Evolutionary conservation across 2,329 filamentous ascomycete genomes (phyloP).

Genomic region (Basipetospora chlamydospora): DNA sequence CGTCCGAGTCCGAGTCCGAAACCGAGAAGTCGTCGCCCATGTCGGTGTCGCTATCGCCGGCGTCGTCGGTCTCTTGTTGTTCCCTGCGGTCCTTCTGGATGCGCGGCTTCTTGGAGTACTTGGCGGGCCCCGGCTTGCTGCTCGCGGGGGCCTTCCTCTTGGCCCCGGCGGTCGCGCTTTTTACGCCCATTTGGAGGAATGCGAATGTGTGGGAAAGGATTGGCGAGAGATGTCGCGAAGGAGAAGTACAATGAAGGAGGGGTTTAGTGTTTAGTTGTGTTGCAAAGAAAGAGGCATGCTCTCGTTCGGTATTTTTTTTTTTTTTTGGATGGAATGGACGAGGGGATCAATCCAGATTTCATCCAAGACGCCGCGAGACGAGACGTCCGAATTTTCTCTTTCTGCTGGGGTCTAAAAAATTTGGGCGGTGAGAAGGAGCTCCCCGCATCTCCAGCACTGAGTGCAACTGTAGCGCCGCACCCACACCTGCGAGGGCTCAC

Average conservation of each 20-base stretch:
- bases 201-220: too few species aligned
- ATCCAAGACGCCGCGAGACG: too few species aligned
- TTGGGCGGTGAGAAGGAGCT: too few species aligned
- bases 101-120: constrained; percentile 36
- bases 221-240: neutral
- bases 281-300: too few species aligned
- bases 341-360: neutral
- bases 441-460: too few species aligned
- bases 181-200: constrained; percentile 15
- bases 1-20: constrained; percentile 37
- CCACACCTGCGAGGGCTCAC: too few species aligned
- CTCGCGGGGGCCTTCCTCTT: constrained; percentile 43
- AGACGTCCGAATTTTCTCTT: too few species aligned
- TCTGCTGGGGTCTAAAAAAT: too few species aligned
- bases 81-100: constrained; percentile 22
- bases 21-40: constrained; percentile 24
- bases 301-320: constrained; percentile 1
- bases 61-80: constrained; percentile 16
- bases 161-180: constrained; percentile 27
- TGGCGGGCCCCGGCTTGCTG: constrained; percentile 27
- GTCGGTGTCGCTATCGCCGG: constrained; percentile 19
- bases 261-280: too few species aligned
- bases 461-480: too few species aligned
- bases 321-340: neutral
- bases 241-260: neutral